These are phyloP conservation scores for Porcisia deanei DNA, from an alignment of 208 protist genomes.

Conservation along the genomic window DNA sequence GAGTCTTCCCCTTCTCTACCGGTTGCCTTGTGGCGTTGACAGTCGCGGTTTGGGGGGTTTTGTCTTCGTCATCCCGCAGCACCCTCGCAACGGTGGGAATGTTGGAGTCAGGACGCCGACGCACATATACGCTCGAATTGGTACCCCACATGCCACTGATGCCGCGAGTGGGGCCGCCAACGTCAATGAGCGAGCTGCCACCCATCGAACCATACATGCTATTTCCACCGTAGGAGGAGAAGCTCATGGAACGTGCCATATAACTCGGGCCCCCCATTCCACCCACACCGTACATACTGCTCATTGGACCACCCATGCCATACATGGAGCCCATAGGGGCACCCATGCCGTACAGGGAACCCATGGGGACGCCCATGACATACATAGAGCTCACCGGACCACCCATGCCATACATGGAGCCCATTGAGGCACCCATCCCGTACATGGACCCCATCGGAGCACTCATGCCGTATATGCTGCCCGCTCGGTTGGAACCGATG, in stretches of 20 bases:
- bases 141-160: constrained; percentile 46
- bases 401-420: constrained; percentile 35
- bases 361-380: constrained; percentile 12
- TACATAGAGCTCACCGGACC: constrained; percentile 31
- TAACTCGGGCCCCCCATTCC: constrained; percentile 36
- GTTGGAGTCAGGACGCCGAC: constrained; percentile 12
- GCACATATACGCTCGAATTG: constrained; percentile 21
- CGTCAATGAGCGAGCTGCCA: constrained; percentile 11
- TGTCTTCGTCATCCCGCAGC: constrained; percentile 21
- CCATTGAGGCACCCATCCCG: constrained; percentile 25
- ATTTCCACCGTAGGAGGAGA: constrained; percentile 31
- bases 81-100: constrained; percentile 24
- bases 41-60: constrained; percentile 1
- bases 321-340: constrained; percentile 20
- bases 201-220: constrained; percentile 36
- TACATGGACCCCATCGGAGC: constrained; percentile 12
- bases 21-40: constrained; percentile 4
- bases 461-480: constrained; percentile 12
- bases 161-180: constrained; percentile 18
- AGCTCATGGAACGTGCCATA: constrained; percentile 29
- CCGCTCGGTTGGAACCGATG: constrained; percentile 1
- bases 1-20: constrained; percentile 9
- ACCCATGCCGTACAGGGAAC: constrained; percentile 29
- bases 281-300: constrained; percentile 46
- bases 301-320: constrained; percentile 20